Percentiles rank a stretch among this genome's conserved stretches.
phyloP scores from a whole-genome alignment of 2,329 filamentous ascomycete genomes.

The Harringtonia lauricola region DNA sequence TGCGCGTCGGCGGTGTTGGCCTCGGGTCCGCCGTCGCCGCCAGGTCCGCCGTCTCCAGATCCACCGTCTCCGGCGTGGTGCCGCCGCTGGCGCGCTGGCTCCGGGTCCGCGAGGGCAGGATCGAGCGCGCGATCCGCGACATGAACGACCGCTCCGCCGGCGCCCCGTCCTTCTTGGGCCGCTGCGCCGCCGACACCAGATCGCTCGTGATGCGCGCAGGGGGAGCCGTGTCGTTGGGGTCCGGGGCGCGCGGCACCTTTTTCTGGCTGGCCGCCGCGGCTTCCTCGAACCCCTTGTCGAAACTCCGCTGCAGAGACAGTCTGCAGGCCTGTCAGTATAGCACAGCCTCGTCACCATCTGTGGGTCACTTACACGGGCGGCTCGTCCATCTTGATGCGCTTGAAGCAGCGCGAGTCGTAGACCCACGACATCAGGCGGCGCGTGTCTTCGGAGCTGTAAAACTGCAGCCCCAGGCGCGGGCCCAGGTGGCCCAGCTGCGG shows the following conservation, averaged over 20 bases:
- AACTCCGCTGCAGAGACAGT: neutral
- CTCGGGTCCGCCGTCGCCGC: too few relatives aligned
- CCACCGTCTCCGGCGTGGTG: too few relatives aligned
- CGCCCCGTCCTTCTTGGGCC: neutral
- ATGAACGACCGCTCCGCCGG: too few relatives aligned
- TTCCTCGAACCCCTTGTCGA: neutral
- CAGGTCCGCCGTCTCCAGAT: too few relatives aligned
- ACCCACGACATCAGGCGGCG: neutral
- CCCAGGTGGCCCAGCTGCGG: neutral
- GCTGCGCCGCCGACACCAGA: neutral
- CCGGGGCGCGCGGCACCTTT: too few relatives aligned
- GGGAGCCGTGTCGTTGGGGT: too few relatives aligned
- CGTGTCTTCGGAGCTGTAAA: neutral
- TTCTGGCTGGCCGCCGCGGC: neutral
- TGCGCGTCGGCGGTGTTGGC: too few relatives aligned
- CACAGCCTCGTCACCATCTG: too few relatives aligned
- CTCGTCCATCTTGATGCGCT: neutral
- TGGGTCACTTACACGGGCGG: neutral
- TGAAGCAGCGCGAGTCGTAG: neutral
- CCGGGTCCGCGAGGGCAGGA: too few relatives aligned
- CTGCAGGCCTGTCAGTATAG: neutral
- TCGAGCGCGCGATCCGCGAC: too few relatives aligned
- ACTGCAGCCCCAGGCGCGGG: conserved; percentile 4
- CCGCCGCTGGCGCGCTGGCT: too few relatives aligned
- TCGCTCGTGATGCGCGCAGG: too few relatives aligned